Percentiles rank a stretch among this genome's conserved stretches.
Conservation (phyloP, 495 filamentous ascomycete species). For the Penicillium lividum region DNA sequence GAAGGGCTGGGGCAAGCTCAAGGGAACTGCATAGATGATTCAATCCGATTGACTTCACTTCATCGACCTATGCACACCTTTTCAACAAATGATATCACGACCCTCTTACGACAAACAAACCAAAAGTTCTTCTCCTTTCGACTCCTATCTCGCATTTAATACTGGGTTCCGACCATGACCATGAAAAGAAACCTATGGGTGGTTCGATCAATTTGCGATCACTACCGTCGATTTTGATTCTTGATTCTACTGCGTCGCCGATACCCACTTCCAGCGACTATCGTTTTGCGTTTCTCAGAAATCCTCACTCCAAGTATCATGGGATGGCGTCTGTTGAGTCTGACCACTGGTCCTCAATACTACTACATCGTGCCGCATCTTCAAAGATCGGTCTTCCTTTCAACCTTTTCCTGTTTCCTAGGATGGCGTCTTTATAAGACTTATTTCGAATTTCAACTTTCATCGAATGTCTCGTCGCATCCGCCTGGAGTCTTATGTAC, state of each 20-base stretch:
- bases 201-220: background rate
- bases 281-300: conserved; percentile 1
- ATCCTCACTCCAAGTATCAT: conserved; percentile 20
- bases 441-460: conserved; percentile 4
- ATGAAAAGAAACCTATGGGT: conserved; percentile 2
- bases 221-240: background rate
- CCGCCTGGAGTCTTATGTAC: conserved; percentile 22
- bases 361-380: conserved; percentile 20
- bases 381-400: conserved; percentile 14
- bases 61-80: background rate
- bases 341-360: conserved; percentile 11
- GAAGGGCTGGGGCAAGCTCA: conserved; percentile 49
- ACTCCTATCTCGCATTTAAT: conserved; percentile 14
- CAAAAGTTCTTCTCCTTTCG: conserved; percentile 30
- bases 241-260: conserved; percentile 7
- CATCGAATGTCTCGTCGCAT: conserved; percentile 16
- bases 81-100: conserved; percentile 28
- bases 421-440: conserved; percentile 19
- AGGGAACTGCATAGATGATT: conserved; percentile 36
- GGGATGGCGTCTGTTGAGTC: conserved; percentile 18
- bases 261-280: conserved; percentile 13
- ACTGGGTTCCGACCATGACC: conserved; percentile 3
- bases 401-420: conserved; percentile 7
- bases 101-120: conserved; percentile 29
- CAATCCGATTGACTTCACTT: background rate